Evolutionary conservation across 2,329 filamentous ascomycete species (phyloP).

Genomic region (Pseudogymnoascus sp.): DNA sequence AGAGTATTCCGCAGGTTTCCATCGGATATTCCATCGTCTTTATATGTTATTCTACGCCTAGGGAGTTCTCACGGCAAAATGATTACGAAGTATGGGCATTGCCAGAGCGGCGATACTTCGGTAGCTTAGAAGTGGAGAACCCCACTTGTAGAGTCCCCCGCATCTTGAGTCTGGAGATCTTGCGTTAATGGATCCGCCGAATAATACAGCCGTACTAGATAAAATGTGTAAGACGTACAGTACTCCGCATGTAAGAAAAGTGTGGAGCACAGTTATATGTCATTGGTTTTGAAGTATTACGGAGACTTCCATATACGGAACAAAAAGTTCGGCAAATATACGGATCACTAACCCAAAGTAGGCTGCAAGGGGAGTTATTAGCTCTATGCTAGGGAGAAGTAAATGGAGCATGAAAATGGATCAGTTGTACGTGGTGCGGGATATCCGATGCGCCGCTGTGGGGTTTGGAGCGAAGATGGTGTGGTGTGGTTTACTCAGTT

Average conservation of each 20-base stretch:
- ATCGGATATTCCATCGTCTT: not conserved
- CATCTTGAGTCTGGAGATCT: not conserved
- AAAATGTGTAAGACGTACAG: not conserved
- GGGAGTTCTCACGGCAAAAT: not conserved
- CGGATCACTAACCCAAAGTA: not conserved
- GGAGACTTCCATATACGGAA: not conserved
- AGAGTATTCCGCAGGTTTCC: not conserved
- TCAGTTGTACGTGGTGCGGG: too few relatives aligned
- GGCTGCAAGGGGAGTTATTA: too few relatives aligned
- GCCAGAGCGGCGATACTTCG: not conserved
- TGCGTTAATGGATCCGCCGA: not conserved
- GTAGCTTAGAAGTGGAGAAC: not conserved
- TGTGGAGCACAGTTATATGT: not conserved
- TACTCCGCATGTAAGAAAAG: not conserved
- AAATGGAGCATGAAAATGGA: too few relatives aligned
- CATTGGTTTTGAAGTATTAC: not conserved
- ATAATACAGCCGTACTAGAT: not conserved
- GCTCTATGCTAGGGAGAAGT: too few relatives aligned
- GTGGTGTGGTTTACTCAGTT: too few relatives aligned
- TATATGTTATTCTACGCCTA: not conserved
- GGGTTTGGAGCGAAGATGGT: too few relatives aligned
- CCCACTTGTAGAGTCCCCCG: not conserved
- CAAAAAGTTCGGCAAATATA: not conserved
- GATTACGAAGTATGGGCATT: not conserved
- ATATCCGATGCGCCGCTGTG: too few relatives aligned